A percentile compares a stretch with the other conserved stretches of the same genome.
These are phyloP conservation scores for Panicum hallii DNA, from an alignment of 202 grass and related monocot genomes.

Conservation along the genomic window DNA sequence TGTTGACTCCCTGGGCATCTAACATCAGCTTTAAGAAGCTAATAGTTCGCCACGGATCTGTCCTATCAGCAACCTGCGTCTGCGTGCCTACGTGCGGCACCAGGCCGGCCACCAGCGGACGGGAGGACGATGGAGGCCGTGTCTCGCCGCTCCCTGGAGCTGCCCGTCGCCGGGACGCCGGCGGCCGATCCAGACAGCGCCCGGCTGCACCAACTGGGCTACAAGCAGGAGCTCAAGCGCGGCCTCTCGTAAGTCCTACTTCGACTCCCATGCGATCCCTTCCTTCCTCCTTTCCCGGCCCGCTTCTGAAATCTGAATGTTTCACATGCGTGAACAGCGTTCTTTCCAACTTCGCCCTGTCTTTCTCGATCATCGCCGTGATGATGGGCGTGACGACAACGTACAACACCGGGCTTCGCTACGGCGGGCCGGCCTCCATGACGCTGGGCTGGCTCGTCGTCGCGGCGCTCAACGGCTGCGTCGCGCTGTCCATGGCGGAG, in stretches of 20 bases:
- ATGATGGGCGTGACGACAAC: constrained; percentile 67
- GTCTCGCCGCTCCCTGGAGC: background rate
- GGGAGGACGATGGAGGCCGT: background rate
- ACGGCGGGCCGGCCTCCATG: constrained; percentile 74
- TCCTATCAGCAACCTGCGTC: too few species aligned
- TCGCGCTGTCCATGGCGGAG: constrained; percentile 84
- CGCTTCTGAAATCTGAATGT: background rate
- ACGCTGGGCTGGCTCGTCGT: constrained; percentile 64
- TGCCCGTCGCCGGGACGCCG: constrained; percentile 35
- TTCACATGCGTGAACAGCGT: constrained; percentile 19
- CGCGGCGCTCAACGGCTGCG: constrained; percentile 50
- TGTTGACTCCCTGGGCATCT: background rate
- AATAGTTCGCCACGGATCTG: background rate
- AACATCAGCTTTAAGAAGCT: background rate
- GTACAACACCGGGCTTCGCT: constrained; percentile 81
- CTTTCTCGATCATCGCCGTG: constrained; percentile 76
- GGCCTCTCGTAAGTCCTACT: constrained; percentile 64
- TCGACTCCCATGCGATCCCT: background rate
- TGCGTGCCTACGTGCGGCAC: too few species aligned
- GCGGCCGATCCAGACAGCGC: constrained; percentile 35
- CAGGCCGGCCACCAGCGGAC: too few species aligned
- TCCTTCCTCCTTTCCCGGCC: background rate
- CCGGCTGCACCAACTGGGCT: constrained; percentile 71
- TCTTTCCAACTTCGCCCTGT: constrained; percentile 76
- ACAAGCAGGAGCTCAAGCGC: constrained; percentile 95